Evolutionary conservation across 495 filamentous ascomycete species (phyloP).

Genomic region (Penicillium simplicissimum): DNA sequence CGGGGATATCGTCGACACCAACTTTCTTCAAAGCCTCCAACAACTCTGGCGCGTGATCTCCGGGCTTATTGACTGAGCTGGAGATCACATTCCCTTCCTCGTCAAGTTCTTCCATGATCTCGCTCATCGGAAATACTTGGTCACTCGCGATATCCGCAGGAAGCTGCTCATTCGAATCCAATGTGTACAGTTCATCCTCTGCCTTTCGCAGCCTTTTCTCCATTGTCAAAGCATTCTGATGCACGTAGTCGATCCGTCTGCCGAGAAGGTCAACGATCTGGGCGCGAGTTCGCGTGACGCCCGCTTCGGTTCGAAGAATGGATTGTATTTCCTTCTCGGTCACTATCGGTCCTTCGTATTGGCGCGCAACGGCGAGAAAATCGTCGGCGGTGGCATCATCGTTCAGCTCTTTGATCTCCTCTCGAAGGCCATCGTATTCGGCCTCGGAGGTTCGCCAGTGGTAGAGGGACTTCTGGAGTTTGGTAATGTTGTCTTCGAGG

Average conservation of each 20-base stretch:
- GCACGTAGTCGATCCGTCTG: slow-evolving; percentile 83
- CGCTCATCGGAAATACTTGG: slow-evolving; percentile 67
- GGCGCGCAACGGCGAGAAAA: slow-evolving; percentile 48
- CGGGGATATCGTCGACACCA: slow-evolving; percentile 57
- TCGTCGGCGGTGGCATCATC: slow-evolving; percentile 51
- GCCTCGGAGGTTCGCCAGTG: slow-evolving; percentile 89
- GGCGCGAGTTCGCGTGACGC: slow-evolving; percentile 49
- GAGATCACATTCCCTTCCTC: slow-evolving; percentile 85
- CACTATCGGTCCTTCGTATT: slow-evolving; percentile 55
- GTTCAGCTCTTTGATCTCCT: slow-evolving; percentile 64
- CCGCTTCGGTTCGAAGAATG: slow-evolving; percentile 36
- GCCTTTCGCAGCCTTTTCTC: slow-evolving; percentile 66
- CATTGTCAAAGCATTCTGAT: slow-evolving; percentile 67
- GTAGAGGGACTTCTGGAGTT: slow-evolving; percentile 72
- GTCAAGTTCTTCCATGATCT: slow-evolving; percentile 90
- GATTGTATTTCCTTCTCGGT: slow-evolving; percentile 54
- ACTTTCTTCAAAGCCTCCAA: slow-evolving; percentile 69
- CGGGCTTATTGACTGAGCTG: slow-evolving; percentile 58
- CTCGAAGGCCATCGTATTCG: slow-evolving; percentile 86
- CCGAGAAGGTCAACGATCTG: slow-evolving; percentile 68
- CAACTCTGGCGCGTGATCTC: slow-evolving; percentile 60
- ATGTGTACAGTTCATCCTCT: slow-evolving; percentile 64
- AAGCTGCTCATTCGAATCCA: slow-evolving; percentile 35
- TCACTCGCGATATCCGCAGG: slow-evolving; percentile 17
- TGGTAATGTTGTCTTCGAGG: slow-evolving; percentile 72